A percentile compares a stretch with the other conserved stretches of the same genome.
Conservation (phyloP, 2,329 filamentous ascomycete genomes). For the Xylaria sp. region DNA sequence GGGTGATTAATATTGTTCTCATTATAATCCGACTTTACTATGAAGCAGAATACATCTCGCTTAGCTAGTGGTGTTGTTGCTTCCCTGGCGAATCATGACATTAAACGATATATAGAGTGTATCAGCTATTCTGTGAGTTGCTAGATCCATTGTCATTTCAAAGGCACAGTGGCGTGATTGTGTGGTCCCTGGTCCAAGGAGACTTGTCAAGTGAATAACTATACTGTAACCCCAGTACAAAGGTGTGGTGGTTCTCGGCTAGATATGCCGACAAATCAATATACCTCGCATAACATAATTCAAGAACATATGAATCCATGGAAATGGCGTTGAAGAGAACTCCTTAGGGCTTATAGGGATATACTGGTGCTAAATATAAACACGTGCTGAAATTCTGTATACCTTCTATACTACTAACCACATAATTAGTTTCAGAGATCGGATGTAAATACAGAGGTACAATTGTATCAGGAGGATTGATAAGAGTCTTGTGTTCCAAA, state of each 20-base stretch:
- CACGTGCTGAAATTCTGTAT: neutral
- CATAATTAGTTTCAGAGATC: neutral
- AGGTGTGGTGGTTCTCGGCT: slow-evolving; percentile 22
- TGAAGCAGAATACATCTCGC: neutral
- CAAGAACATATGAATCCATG: neutral
- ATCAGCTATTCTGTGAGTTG: neutral
- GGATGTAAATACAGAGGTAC: slow-evolving; percentile 10
- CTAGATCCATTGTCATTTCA: neutral
- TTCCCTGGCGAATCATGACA: neutral
- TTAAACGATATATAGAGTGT: neutral
- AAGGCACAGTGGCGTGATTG: slow-evolving; percentile 18
- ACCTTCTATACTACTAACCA: neutral
- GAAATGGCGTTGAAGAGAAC: neutral
- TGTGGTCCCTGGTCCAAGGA: neutral
- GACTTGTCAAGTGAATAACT: neutral
- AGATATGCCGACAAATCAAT: slow-evolving; percentile 12
- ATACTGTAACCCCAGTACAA: neutral
- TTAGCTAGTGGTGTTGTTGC: neutral
- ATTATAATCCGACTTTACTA: neutral
- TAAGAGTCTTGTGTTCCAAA: slow-evolving; percentile 16
- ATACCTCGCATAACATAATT: neutral
- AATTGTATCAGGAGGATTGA: slow-evolving; percentile 16
- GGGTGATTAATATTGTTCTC: neutral
- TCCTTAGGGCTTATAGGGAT: neutral
- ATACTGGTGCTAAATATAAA: neutral